Percentiles rank a stretch among this genome's conserved stretches.
Evolutionary conservation across 23 red algal genomes (phyloP).

Genomic region (Agarophyton chilense): DNA sequence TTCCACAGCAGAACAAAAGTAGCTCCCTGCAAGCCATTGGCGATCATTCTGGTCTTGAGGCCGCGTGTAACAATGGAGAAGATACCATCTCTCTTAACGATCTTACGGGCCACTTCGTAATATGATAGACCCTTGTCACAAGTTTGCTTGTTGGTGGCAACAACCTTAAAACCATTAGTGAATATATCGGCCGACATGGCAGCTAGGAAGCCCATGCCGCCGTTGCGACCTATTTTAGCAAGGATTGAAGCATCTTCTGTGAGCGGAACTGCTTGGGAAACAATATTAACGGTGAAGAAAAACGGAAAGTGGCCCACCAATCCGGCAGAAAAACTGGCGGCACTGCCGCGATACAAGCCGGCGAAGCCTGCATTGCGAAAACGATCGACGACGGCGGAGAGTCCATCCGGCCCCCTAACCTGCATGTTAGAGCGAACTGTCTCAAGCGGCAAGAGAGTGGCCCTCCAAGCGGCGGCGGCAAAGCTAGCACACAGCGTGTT

Average conservation of each 20-base stretch:
- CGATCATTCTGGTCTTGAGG: constrained; percentile 57
- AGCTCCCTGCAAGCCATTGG: constrained; percentile 55
- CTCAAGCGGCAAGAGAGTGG: constrained; percentile 57
- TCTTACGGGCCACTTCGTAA: constrained; percentile 40
- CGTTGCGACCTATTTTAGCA: constrained; percentile 40
- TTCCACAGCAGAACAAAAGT: constrained; percentile 76
- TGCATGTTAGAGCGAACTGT: constrained; percentile 58
- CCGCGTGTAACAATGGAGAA: constrained; percentile 51
- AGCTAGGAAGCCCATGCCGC: constrained; percentile 54
- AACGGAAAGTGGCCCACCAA: constrained; percentile 62
- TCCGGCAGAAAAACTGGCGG: constrained; percentile 49
- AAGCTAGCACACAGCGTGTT: constrained; percentile 55
- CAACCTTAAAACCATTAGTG: constrained; percentile 64
- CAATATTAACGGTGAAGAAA: constrained; percentile 67
- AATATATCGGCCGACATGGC: constrained; percentile 48
- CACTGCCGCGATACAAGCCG: constrained; percentile 50
- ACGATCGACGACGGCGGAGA: constrained; percentile 11
- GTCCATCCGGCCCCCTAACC: constrained; percentile 35
- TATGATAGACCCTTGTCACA: constrained; percentile 32
- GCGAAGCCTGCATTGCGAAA: constrained; percentile 28
- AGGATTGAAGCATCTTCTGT: constrained; percentile 26
- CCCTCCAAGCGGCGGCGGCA: constrained; percentile 39
- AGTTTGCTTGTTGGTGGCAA: constrained; percentile 67
- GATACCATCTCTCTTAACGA: constrained; percentile 48
- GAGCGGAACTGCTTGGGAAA: constrained; percentile 43